phyloP scores from a whole-genome alignment of 2,329 filamentous ascomycete genomes.

The Metarhizium humberi region DNA sequence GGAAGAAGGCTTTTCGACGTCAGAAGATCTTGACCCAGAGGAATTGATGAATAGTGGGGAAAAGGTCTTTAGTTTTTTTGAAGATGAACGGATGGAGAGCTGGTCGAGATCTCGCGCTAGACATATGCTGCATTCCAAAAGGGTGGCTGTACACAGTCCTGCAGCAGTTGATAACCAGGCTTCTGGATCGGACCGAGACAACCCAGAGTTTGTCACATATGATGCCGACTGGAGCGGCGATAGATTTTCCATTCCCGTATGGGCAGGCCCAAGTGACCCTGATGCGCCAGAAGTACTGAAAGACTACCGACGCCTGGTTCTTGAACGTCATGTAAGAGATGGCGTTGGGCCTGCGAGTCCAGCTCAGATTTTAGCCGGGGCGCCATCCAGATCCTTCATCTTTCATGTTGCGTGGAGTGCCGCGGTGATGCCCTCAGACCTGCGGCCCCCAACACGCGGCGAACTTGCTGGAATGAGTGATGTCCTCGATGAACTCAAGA shows the following conservation, averaged over 20 bases:
- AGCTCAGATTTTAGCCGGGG: constrained; percentile 39
- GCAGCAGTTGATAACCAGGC: not conserved
- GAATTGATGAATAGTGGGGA: constrained; percentile 31
- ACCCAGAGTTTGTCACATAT: constrained; percentile 14
- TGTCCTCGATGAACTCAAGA: constrained; percentile 32
- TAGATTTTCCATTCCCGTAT: constrained; percentile 25
- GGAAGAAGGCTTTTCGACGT: constrained; percentile 22
- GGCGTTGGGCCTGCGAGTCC: constrained; percentile 37
- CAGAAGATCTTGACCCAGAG: constrained; percentile 30
- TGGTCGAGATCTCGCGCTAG: constrained; percentile 1
- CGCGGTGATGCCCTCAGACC: constrained; percentile 27
- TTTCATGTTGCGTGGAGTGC: constrained; percentile 45
- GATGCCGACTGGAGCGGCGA: constrained; percentile 17
- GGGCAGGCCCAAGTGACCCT: constrained; percentile 32
- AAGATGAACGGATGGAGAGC: constrained; percentile 14
- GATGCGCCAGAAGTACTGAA: constrained; percentile 29
- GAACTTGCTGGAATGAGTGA: constrained; percentile 31
- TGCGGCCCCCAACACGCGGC: constrained; percentile 17
- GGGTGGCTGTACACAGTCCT: not conserved
- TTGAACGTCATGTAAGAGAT: constrained; percentile 24
- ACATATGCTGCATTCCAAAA: constrained; percentile 5
- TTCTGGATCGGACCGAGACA: constrained; percentile 9
- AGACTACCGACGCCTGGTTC: constrained; percentile 37
- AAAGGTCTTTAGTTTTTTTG: constrained; percentile 36
- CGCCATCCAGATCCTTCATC: constrained; percentile 33